These are phyloP conservation scores for Grosmannia penicillata DNA, from an alignment of 2,329 filamentous ascomycete species.

Conservation along the genomic window DNA sequence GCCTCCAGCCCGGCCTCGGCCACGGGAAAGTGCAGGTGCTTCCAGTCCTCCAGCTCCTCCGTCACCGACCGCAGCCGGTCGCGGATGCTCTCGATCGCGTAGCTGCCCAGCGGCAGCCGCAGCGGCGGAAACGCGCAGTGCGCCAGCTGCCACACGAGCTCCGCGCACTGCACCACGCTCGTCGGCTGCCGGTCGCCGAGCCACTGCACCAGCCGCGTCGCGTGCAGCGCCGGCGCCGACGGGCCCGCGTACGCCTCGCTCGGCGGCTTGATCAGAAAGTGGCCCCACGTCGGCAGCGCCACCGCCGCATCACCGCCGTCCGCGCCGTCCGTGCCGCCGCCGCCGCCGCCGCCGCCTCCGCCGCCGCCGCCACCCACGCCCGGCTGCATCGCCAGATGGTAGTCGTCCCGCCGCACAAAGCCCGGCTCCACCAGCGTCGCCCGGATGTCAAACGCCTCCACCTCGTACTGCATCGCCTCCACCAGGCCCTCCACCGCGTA, in stretches of 20 bases:
- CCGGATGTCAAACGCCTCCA: constrained; percentile 82
- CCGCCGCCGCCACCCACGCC: no score
- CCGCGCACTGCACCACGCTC: constrained; percentile 81
- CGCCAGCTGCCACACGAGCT: constrained; percentile 85
- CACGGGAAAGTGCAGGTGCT: constrained; percentile 58
- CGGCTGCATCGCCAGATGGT: no score
- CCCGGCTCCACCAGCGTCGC: constrained; percentile 87
- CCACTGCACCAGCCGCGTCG: constrained; percentile 87
- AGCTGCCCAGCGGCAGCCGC: constrained; percentile 74
- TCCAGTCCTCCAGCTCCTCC: constrained; percentile 91
- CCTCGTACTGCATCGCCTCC: constrained; percentile 93
- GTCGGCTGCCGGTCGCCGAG: constrained; percentile 83
- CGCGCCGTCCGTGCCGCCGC: constrained; percentile 12
- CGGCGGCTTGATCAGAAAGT: constrained; percentile 79
- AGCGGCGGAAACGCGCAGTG: constrained; percentile 92
- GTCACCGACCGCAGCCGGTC: constrained; percentile 82
- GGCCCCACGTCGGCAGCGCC: constrained; percentile 65
- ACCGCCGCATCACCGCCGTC: constrained; percentile 15
- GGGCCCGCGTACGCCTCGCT: constrained; percentile 67
- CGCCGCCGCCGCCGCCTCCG: not conserved
- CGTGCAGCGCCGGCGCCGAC: constrained; percentile 75
- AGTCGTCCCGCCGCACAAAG: constrained; percentile 74
- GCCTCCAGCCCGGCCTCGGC: constrained; percentile 22
- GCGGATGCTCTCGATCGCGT: constrained; percentile 89
- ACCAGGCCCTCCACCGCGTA: constrained; percentile 93